Evolutionary conservation across 169 alveolate species (phyloP), one percentile per base, ranked within the genome.

Genomic region (Perkinsus olseni): DNA sequence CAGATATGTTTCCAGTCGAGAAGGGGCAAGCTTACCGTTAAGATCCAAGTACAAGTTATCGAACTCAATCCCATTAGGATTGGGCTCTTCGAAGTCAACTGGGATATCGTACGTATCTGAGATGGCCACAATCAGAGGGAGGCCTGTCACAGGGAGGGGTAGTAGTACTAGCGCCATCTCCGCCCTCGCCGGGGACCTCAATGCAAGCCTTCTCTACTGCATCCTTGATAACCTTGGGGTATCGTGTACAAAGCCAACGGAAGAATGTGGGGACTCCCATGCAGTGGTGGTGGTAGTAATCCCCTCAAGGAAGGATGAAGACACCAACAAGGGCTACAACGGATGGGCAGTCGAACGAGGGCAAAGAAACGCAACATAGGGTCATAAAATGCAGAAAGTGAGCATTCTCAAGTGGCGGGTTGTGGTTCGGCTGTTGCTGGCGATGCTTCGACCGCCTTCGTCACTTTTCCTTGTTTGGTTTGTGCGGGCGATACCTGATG

Each of bases 241-340:
- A 98, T 95, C 99, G 96, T 82, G 97, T 96, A 91, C 99, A 97
- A 74, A 99, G 97, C 99, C 99, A 99, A 93, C 99, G 97, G 95
- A 98, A 98, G 94, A 99, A 99, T 92, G 99, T 99, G 20, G 99
- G 99, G 1, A 99, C 99, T 94, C 99, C 99, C 99, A 99, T 99
- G 40, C 74, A 93, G 91, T 34, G 48, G 37, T 24, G 24, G 24
- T 31, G 91, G 48, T 39, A 38, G 39, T 31, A 21, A 74, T 31
- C 28, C 38, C n/a, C 38, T 31, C 48, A 74, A 13, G 28, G 34
- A 50, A 17, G 24, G 74, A 50, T 24, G 24, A 50, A 50, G 74
- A 13, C n/a, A n/a, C n/a, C n/a, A n/a, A n/a, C n/a, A n/a, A n/a
- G n/a, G n/a, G n/a, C n/a, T n/a, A n/a, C n/a, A n/a, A n/a, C n/a